A percentile compares a stretch with the other conserved stretches of the same genome.
These are phyloP conservation scores for Calendula officinalis DNA, from an alignment of 129 eudicot genomes.

Conservation along the genomic window DNA sequence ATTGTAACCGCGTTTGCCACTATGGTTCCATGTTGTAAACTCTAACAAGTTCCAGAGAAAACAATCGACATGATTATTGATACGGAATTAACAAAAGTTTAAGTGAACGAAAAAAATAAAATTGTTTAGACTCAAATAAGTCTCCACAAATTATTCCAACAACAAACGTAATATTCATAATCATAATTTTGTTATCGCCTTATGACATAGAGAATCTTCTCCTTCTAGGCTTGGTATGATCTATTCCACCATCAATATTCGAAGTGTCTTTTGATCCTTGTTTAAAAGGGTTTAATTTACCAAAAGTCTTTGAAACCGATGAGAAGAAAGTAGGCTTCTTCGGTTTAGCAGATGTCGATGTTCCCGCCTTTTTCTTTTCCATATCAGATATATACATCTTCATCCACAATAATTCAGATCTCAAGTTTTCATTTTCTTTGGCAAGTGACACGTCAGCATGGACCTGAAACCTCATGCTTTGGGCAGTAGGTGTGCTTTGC, in stretches of 20 bases:
- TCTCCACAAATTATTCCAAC: constrained; percentile 1
- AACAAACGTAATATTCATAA: background rate
- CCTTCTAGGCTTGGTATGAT: constrained; percentile 66
- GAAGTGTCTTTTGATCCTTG: constrained; percentile 81
- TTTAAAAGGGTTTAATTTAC: constrained; percentile 77
- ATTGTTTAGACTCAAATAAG: background rate
- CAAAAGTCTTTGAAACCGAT: constrained; percentile 67
- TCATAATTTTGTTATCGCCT: background rate
- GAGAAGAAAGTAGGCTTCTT: constrained; percentile 62
- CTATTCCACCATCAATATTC: constrained; percentile 45
- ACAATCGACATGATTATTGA: background rate
- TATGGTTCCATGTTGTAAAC: too few species aligned
- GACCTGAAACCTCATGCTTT: constrained; percentile 48
- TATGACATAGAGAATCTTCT: constrained; percentile 87
- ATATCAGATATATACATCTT: constrained; percentile 65
- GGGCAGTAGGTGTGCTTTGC: constrained; percentile 27
- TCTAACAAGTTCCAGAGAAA: background rate
- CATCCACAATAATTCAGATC: constrained; percentile 67
- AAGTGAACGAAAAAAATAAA: background rate
- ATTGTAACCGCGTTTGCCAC: too few species aligned
- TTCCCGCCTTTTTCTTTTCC: constrained; percentile 31
- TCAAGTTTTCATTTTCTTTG: constrained; percentile 65
- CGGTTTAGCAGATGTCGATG: constrained; percentile 21
- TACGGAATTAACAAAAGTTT: background rate
- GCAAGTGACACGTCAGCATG: constrained; percentile 59